A percentile compares a stretch with the other conserved stretches of the same genome.
Conservation (phyloP, 176 grass and related monocot genomes). For the Metroxylon sagu region DNA sequence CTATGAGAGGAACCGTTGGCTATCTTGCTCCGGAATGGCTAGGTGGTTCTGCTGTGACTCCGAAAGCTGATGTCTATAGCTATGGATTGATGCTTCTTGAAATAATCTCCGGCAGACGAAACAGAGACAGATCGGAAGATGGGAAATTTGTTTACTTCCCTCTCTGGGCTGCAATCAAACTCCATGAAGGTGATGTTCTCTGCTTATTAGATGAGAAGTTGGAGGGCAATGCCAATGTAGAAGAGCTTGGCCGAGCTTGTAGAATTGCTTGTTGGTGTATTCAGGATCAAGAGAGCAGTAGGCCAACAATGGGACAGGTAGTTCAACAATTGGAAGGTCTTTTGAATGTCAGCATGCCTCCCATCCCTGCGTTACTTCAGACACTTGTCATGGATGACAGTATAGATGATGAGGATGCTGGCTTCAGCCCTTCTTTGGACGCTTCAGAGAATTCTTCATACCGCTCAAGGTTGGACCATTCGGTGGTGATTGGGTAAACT, state of each 20-base stretch:
- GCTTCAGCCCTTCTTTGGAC: too few relatives aligned
- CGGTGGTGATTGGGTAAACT: too few relatives aligned
- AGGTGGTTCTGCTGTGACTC: slow-evolving; percentile 19
- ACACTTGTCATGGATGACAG: too few relatives aligned
- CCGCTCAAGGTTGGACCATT: too few relatives aligned
- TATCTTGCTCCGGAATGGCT: slow-evolving; percentile 47
- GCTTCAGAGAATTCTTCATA: too few relatives aligned
- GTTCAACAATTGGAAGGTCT: too few relatives aligned
- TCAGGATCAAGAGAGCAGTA: slow-evolving; percentile 20
- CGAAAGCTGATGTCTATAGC: slow-evolving; percentile 34
- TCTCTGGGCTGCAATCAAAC: not conserved
- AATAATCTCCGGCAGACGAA: slow-evolving; percentile 29
- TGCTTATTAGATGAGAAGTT: slow-evolving; percentile 17
- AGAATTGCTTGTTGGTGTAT: slow-evolving; percentile 43
- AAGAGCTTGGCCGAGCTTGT: slow-evolving; percentile 2
- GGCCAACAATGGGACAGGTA: too few relatives aligned
- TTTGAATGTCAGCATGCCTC: too few relatives aligned
- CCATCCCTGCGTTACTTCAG: too few relatives aligned
- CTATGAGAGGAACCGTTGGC: slow-evolving; percentile 25
- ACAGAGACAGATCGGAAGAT: not conserved
- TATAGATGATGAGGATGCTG: too few relatives aligned
- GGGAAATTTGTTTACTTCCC: slow-evolving; percentile 10
- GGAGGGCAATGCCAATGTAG: slow-evolving; percentile 11
- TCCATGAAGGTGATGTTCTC: slow-evolving; percentile 22
- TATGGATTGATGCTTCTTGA: slow-evolving; percentile 38